Percentiles rank a stretch among this genome's conserved stretches.
Evolutionary conservation across 306 rosid genomes (phyloP).

Genomic region (Bauhinia variegata): DNA sequence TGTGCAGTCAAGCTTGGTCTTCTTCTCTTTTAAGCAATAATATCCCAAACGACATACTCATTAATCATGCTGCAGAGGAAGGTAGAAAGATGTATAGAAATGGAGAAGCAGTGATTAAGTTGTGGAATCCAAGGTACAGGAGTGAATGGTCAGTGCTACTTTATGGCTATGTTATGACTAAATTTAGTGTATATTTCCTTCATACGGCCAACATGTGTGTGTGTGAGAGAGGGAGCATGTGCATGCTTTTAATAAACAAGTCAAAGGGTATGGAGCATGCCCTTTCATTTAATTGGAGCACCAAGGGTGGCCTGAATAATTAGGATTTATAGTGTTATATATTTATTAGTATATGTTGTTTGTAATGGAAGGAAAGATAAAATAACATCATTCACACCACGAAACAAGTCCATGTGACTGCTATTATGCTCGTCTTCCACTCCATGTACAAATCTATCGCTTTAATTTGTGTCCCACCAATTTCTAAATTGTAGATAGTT

Average conservation of each 20-base stretch:
- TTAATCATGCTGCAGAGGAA: constrained; percentile 41
- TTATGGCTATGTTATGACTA: constrained; percentile 27
- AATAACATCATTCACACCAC: constrained; percentile 23
- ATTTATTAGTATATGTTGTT: constrained; percentile 33
- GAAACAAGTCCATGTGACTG: constrained; percentile 45
- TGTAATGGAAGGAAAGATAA: constrained; percentile 43
- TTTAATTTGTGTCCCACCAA: constrained; percentile 28
- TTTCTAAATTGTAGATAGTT: neutral
- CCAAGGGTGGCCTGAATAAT: constrained; percentile 22
- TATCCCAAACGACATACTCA: constrained; percentile 53
- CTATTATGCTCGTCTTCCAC: constrained; percentile 38
- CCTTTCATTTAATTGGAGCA: constrained; percentile 2
- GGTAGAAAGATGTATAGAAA: constrained; percentile 14
- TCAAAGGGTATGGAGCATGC: neutral
- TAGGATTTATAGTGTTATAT: constrained; percentile 10
- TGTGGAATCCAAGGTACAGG: constrained; percentile 40
- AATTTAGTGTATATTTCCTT: constrained; percentile 10
- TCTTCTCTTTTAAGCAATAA: constrained; percentile 50
- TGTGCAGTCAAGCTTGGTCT: constrained; percentile 44
- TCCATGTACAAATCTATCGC: neutral
- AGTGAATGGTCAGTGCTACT: constrained; percentile 26
- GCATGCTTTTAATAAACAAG: constrained; percentile 9
- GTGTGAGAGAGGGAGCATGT: constrained; percentile 29
- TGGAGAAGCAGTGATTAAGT: constrained; percentile 37
- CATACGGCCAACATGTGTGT: neutral